Evolutionary conservation across 2,329 filamentous ascomycete species (phyloP), one percentile per base, ranked within the genome.

Genomic region (Hypoxylon sp.): DNA sequence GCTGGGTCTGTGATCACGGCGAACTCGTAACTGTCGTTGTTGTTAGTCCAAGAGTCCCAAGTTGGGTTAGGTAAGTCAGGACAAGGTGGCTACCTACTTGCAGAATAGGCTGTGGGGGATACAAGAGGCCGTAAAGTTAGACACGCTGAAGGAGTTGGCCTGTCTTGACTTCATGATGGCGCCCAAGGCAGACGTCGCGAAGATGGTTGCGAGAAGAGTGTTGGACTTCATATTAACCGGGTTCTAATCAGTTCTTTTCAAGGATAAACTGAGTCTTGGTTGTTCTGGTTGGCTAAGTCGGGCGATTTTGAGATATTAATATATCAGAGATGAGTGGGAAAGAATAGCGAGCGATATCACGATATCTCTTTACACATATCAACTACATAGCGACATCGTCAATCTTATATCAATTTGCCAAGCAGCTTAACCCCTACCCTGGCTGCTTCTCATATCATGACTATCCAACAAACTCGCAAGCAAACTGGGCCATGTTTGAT

Each of bases 31-130:
- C 71, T 73, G 32, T 21, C 14, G 11, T 12, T 12, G 5, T 32
- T 37, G 46, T 63, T 51, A 57, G 54, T 64, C 3, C 19, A 25
- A 1, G 5, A 9, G n/a, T n/a, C n/a, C 6, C 14, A 32, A 3
- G 30, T 41, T 41, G 32, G 11, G 21, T n/a, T 34, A n/a, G 30
- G 5, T 51, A 39, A 25, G 32, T 16, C 12, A 5, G 19, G 37
- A 2, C n/a, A 25, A 5, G 30, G 32, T 16, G 2, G 6, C 9
- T 45, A 57, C 69, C 11, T 70, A 73, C 70, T 7, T 52, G 68
- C 71, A 74, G 34, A 60, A 16, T 32, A 70, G 51, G 29, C 68
- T 71, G 59, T 74, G 72, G 2, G 70, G 72, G 45, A 72, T 73
- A 63, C 72, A 74, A 3, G 67, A 70, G 0, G 71, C 71, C n/a